Evolutionary conservation across 2,329 filamentous ascomycete genomes (phyloP).

Genomic region (Seiridium unicorne): DNA sequence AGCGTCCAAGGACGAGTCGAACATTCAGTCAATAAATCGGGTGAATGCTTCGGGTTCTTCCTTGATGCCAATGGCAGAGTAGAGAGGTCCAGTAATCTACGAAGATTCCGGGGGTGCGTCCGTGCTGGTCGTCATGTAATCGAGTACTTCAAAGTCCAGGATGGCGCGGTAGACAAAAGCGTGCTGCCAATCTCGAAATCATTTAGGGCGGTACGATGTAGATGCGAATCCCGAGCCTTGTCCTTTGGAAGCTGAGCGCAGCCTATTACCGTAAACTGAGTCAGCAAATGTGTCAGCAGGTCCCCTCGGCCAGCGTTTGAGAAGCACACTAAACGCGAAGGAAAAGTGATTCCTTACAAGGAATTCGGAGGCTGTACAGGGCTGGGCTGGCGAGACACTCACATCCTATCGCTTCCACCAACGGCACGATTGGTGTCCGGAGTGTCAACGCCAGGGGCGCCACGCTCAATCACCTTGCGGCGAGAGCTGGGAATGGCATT

Average conservation of each 20-base stretch:
- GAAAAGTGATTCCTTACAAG: conserved; percentile 87
- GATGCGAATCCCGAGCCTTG: conserved; percentile 41
- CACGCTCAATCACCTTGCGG: conserved; percentile 79
- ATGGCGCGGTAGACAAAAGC: conserved; percentile 9
- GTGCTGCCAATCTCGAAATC: conserved; percentile 26
- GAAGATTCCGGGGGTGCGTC: conserved; percentile 12
- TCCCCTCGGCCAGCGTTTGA: conserved; percentile 71
- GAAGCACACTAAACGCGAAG: conserved; percentile 80
- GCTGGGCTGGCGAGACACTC: conserved; percentile 68
- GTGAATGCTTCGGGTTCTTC: conserved; percentile 6
- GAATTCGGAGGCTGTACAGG: conserved; percentile 56
- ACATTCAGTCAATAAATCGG: background rate
- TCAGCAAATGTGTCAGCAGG: conserved; percentile 77
- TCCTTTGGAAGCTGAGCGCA: conserved; percentile 79
- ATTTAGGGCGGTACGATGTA: conserved; percentile 42
- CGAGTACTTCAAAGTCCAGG: conserved; percentile 17
- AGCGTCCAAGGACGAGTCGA: background rate
- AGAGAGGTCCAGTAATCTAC: background rate
- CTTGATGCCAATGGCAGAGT: conserved; percentile 3
- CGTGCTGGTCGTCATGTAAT: conserved; percentile 14
- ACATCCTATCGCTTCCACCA: conserved; percentile 90
- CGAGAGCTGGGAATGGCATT: conserved; percentile 74
- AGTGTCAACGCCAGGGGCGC: conserved; percentile 60
- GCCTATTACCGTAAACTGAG: conserved; percentile 84
- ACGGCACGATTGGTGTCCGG: conserved; percentile 73